Conservation (phyloP, 192 early-diverging fungal genomes). For the Umbelopsis isabellina region DNA sequence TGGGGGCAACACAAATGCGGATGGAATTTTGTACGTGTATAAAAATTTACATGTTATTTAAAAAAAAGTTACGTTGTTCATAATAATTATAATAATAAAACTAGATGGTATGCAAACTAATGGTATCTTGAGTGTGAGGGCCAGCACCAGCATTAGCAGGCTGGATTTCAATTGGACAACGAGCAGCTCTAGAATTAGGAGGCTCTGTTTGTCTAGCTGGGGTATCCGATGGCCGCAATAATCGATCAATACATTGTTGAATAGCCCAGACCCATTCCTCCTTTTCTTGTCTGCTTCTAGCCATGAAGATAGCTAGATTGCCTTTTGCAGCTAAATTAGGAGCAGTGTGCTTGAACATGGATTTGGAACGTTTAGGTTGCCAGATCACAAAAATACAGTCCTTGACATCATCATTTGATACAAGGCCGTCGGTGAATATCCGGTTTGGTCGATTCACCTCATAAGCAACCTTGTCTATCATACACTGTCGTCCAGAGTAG, state of each 20-base stretch:
- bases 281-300: slow-evolving; percentile 29
- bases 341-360: slow-evolving; percentile 15
- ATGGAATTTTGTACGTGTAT: no score
- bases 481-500: slow-evolving; percentile 29
- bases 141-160: neutral
- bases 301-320: slow-evolving; percentile 16
- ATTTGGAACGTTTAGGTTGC: slow-evolving; percentile 13
- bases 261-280: slow-evolving; percentile 42
- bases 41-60: neutral
- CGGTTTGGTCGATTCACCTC: slow-evolving; percentile 6
- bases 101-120: slow-evolving; percentile 14
- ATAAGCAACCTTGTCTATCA: slow-evolving; percentile 13
- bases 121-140: neutral
- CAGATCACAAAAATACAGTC: slow-evolving; percentile 36
- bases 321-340: slow-evolving; percentile 22
- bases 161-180: neutral
- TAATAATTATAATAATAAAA: neutral
- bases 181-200: no score
- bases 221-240: neutral
- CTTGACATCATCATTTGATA: slow-evolving; percentile 23
- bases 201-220: no score
- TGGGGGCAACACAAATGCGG: neutral
- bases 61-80: neutral
- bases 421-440: slow-evolving; percentile 28
- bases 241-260: slow-evolving; percentile 17